These are phyloP conservation scores for Chaetothyriales sp. DNA, from an alignment of 2,329 filamentous ascomycete species.

Conservation along the genomic window DNA sequence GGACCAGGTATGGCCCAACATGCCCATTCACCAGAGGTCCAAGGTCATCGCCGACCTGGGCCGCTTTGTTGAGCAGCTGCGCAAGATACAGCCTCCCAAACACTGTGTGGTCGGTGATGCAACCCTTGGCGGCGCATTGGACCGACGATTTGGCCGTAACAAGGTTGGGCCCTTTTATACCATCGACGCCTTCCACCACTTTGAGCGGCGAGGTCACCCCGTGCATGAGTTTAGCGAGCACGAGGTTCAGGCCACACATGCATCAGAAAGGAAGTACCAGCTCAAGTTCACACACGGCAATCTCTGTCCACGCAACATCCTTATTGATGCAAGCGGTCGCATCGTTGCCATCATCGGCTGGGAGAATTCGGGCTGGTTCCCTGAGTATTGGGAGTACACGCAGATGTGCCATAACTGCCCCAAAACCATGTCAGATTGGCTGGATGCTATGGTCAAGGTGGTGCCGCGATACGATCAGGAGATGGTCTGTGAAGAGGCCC, in stretches of 20 bases:
- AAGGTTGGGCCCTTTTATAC: slow-evolving; percentile 16
- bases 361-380: slow-evolving; percentile 21
- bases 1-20: slow-evolving; percentile 8
- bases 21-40: slow-evolving; percentile 14
- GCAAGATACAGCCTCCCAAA: slow-evolving; percentile 16
- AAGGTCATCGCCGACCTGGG: slow-evolving; percentile 14
- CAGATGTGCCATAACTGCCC: slow-evolving; percentile 16
- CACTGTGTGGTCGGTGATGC: slow-evolving; percentile 16
- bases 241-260: slow-evolving; percentile 12
- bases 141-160: slow-evolving; percentile 13
- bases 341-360: slow-evolving; percentile 20
- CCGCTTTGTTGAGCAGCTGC: slow-evolving; percentile 17
- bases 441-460: slow-evolving; percentile 12
- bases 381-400: slow-evolving; percentile 21
- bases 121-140: slow-evolving; percentile 15
- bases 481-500: slow-evolving; percentile 11
- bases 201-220: slow-evolving; percentile 13
- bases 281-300: slow-evolving; percentile 21
- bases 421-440: slow-evolving; percentile 13
- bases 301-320: slow-evolving; percentile 19
- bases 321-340: slow-evolving; percentile 16
- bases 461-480: slow-evolving; percentile 15
- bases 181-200: slow-evolving; percentile 15
- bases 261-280: slow-evolving; percentile 12
- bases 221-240: slow-evolving; percentile 12